Conservation (phyloP, 2,329 filamentous ascomycete species). For the Alternaria solani region DNA sequence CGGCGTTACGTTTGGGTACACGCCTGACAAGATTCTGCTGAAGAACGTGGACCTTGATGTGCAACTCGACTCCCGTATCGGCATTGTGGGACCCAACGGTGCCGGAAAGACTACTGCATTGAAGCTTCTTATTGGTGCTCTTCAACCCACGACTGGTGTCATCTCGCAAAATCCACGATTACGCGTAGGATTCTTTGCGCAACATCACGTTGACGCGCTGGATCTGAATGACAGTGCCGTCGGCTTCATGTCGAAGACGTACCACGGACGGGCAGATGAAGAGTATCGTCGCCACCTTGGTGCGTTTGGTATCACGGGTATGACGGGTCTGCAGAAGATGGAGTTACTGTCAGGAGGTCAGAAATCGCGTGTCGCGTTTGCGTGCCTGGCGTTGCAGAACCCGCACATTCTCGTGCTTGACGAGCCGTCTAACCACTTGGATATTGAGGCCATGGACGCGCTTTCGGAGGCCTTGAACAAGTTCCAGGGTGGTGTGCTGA, state of each 20-base stretch:
- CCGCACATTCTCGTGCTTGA: conserved; percentile 97
- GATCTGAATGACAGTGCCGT: conserved; percentile 90
- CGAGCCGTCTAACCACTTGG: conserved; percentile 97
- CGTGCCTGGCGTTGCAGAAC: conserved; percentile 91
- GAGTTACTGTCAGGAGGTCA: conserved; percentile 92
- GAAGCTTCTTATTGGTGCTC: conserved; percentile 91
- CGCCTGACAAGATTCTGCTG: conserved; percentile 78
- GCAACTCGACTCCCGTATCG: conserved; percentile 96
- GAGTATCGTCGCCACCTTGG: conserved; percentile 96
- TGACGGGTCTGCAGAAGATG: conserved; percentile 97
- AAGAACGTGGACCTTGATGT: conserved; percentile 92
- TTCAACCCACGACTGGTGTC: conserved; percentile 77
- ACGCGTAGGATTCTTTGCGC: conserved; percentile 94
- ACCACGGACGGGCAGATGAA: conserved; percentile 90
- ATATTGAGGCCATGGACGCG: conserved; percentile 99
- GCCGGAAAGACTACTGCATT: conserved; percentile 98
- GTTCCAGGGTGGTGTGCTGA: conserved; percentile 94
- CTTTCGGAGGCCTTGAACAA: conserved; percentile 81
- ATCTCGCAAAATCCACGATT: conserved; percentile 90
- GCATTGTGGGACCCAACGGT: conserved; percentile 98
- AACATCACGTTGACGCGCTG: conserved; percentile 96
- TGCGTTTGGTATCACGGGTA: conserved; percentile 86
- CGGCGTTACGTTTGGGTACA: conserved; percentile 89
- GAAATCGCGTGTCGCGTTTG: conserved; percentile 97
- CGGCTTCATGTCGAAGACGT: conserved; percentile 93